These are phyloP conservation scores for Papilionanthe hybrid DNA, from an alignment of 116 monocot species.

Conservation along the genomic window DNA sequence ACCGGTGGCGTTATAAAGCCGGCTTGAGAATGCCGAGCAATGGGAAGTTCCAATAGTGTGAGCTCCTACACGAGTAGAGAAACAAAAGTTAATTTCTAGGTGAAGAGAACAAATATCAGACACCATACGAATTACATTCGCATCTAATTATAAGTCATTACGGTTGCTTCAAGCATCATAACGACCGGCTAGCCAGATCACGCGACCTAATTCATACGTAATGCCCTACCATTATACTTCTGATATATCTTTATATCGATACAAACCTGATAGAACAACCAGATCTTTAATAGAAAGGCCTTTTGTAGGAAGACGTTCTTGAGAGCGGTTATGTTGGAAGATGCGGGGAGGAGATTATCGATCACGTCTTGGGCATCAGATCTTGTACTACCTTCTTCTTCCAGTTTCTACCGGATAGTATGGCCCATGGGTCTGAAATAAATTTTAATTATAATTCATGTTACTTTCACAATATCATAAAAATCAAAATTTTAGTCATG, in stretches of 20 bases:
- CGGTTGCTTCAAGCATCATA: too few relatives aligned
- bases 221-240: too few relatives aligned
- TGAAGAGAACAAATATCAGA: too few relatives aligned
- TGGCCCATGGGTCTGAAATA: constrained; percentile 14
- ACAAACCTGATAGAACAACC: constrained; percentile 41
- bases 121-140: too few relatives aligned
- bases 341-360: constrained; percentile 5
- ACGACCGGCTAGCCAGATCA: too few relatives aligned
- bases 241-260: too few relatives aligned
- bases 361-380: neutral
- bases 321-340: constrained; percentile 25
- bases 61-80: constrained; percentile 27
- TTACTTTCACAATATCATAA: too few relatives aligned
- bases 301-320: constrained; percentile 16
- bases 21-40: constrained; percentile 22
- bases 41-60: constrained; percentile 54
- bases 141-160: too few relatives aligned
- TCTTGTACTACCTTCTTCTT: neutral
- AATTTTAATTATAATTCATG: neutral
- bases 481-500: too few relatives aligned
- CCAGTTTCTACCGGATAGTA: neutral
- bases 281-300: constrained; percentile 32
- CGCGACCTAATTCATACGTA: too few relatives aligned
- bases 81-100: neutral
- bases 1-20: constrained; percentile 45